Conservation (phyloP, 164 flowering plant genomes). For the Nymphaea colorata region DNA sequence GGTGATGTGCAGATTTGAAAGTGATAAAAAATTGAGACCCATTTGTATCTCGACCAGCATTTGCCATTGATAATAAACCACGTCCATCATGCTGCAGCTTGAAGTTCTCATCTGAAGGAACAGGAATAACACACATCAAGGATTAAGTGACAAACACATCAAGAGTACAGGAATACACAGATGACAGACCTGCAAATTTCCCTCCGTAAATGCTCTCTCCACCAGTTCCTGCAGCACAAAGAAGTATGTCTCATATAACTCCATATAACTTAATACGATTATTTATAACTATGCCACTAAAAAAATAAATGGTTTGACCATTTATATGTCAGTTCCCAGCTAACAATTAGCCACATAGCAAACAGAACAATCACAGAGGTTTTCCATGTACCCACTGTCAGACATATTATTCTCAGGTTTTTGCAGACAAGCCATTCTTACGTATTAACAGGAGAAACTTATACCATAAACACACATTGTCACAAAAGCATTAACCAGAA, state of each 20-base stretch:
- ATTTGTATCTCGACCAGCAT: slow-evolving; percentile 58
- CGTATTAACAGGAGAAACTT: too few species aligned
- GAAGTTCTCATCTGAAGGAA: slow-evolving; percentile 58
- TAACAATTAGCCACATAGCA: too few species aligned
- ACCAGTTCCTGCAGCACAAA: slow-evolving; percentile 45
- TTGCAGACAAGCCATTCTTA: too few species aligned
- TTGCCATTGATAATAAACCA: slow-evolving; percentile 83
- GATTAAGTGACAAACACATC: not conserved
- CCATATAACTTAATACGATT: too few species aligned
- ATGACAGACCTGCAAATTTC: slow-evolving; percentile 63
- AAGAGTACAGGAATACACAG: not conserved
- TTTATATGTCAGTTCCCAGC: too few species aligned
- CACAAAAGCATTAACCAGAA: too few species aligned
- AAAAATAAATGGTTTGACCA: too few species aligned
- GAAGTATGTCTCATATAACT: not conserved
- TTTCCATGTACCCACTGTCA: too few species aligned
- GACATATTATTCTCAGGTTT: too few species aligned
- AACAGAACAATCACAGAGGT: too few species aligned
- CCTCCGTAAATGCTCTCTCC: slow-evolving; percentile 92
- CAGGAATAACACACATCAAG: not conserved
- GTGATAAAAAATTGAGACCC: slow-evolving; percentile 86
- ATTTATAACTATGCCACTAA: too few species aligned
- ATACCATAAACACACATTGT: too few species aligned
- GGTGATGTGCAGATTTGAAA: slow-evolving; percentile 60
- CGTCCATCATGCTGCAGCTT: slow-evolving; percentile 65